Evolutionary conservation across 2,329 filamentous ascomycete species (phyloP).

Genomic region (Pseudogymnoascus pannorum): DNA sequence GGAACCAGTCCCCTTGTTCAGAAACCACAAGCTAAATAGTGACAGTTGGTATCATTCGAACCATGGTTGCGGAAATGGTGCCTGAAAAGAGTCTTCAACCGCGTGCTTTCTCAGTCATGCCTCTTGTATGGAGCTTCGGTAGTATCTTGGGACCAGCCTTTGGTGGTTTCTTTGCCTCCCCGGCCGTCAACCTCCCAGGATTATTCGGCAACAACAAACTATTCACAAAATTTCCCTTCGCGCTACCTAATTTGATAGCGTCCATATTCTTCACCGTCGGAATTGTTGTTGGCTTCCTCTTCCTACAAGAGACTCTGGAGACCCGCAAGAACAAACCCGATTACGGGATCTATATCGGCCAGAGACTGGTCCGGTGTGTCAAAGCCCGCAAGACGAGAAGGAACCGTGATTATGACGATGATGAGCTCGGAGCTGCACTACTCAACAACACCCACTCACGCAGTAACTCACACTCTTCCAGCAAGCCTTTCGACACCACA

Average conservation of each 20-base stretch:
- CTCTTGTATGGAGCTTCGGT: constrained; percentile 80
- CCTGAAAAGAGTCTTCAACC: constrained; percentile 81
- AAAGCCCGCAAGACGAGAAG: constrained; percentile 14
- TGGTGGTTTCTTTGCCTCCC: constrained; percentile 79
- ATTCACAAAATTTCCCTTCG: constrained; percentile 72
- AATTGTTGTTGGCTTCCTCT: constrained; percentile 65
- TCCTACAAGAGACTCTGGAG: constrained; percentile 78
- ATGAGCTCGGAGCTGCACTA: constrained; percentile 50
- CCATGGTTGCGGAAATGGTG: constrained; percentile 89
- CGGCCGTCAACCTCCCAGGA: constrained; percentile 63
- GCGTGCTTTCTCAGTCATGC: constrained; percentile 87
- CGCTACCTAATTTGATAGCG: constrained; percentile 74
- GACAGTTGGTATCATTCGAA: constrained; percentile 78
- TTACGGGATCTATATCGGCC: constrained; percentile 67
- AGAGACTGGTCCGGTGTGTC: constrained; percentile 46
- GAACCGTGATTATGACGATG: constrained; percentile 38
- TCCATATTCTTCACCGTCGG: constrained; percentile 72
- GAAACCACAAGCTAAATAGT: constrained; percentile 17
- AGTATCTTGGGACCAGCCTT: constrained; percentile 83
- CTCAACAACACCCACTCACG: constrained; percentile 34
- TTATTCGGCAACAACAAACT: constrained; percentile 62
- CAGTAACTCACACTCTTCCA: constrained; percentile 20
- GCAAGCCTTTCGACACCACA: constrained; percentile 17
- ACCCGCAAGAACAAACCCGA: constrained; percentile 62
- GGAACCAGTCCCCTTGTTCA: not conserved